Evolutionary conservation across 2,329 filamentous ascomycete species (phyloP).

Genomic region (Pseudopyricularia cyperi): DNA sequence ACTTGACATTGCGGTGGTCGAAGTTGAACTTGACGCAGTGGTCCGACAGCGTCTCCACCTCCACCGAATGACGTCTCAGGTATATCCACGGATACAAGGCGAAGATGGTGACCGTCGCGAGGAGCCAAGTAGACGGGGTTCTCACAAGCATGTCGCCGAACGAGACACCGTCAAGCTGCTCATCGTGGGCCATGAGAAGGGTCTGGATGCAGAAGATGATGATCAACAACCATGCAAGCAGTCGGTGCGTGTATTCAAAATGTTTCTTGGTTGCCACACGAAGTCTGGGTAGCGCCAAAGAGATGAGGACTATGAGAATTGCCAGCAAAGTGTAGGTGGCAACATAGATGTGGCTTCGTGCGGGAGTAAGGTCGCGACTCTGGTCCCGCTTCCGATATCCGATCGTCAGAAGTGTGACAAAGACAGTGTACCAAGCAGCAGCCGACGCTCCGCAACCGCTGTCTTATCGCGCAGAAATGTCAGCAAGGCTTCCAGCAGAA

Average conservation of each 20-base stretch:
- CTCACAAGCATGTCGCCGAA: constrained; percentile 23
- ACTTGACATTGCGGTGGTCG: constrained; percentile 46
- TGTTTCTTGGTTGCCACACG: constrained; percentile 17
- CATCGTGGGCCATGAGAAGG: constrained; percentile 37
- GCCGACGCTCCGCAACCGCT: constrained; percentile 35
- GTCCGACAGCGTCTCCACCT: constrained; percentile 53
- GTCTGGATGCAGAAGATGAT: constrained; percentile 52
- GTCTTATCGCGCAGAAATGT: constrained; percentile 10
- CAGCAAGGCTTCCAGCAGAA: neutral
- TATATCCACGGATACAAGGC: constrained; percentile 62
- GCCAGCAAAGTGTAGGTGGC: constrained; percentile 15
- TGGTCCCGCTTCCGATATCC: constrained; percentile 8
- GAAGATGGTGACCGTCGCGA: constrained; percentile 48
- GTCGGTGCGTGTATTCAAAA: constrained; percentile 23
- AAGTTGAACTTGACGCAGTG: constrained; percentile 65
- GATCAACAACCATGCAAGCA: constrained; percentile 18
- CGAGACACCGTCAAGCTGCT: constrained; percentile 16
- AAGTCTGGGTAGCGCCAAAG: constrained; percentile 15
- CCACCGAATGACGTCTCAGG: constrained; percentile 54
- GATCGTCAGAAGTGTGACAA: constrained; percentile 19
- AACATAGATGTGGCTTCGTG: constrained; percentile 13
- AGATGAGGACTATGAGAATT: constrained; percentile 14
- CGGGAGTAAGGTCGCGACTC: constrained; percentile 6
- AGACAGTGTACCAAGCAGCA: constrained; percentile 29
- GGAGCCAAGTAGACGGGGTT: constrained; percentile 49